Percentiles rank a stretch among this genome's conserved stretches.
Conservation (phyloP, 2,329 filamentous ascomycete species). For the Paracoccidioides brasiliensis region DNA sequence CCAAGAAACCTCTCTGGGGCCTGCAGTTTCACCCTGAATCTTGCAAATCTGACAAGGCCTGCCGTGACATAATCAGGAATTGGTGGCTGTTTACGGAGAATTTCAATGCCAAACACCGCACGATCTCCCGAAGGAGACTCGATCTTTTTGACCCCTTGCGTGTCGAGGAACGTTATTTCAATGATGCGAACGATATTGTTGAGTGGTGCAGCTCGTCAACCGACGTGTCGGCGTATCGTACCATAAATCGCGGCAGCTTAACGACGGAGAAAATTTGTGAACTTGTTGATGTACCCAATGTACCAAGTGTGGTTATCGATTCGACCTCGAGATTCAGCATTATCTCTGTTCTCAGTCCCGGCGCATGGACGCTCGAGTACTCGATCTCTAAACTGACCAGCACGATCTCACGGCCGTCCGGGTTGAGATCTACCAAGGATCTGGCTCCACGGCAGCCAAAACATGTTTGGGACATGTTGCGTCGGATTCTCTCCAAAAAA, state of each 20-base stretch:
- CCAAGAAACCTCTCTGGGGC: slow-evolving; percentile 62
- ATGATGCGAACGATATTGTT: neutral
- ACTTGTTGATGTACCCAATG: slow-evolving; percentile 20
- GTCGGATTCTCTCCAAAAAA: slow-evolving; percentile 29
- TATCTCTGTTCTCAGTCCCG: slow-evolving; percentile 23
- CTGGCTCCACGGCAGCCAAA: slow-evolving; percentile 7
- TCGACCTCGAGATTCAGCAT: slow-evolving; percentile 28
- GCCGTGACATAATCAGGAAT: slow-evolving; percentile 50
- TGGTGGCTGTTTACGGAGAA: slow-evolving; percentile 57
- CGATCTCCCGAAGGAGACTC: slow-evolving; percentile 8
- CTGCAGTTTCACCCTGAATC: slow-evolving; percentile 89
- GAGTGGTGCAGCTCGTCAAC: slow-evolving; percentile 2
- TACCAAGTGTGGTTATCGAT: slow-evolving; percentile 28
- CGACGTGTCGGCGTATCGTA: slow-evolving; percentile 9
- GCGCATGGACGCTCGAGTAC: slow-evolving; percentile 27
- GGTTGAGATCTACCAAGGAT: slow-evolving; percentile 4
- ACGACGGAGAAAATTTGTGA: slow-evolving; percentile 24
- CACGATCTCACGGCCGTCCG: slow-evolving; percentile 4
- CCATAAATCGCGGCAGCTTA: slow-evolving; percentile 14
- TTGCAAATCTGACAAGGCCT: slow-evolving; percentile 57
- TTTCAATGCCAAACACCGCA: slow-evolving; percentile 41
- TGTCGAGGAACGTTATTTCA: neutral
- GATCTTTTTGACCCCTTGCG: neutral
- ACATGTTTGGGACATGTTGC: slow-evolving; percentile 24
- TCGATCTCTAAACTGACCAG: slow-evolving; percentile 1